A percentile compares a stretch with the other conserved stretches of the same genome.
Conservation (phyloP, 306 rosid species). For the Casuarina glauca region DNA sequence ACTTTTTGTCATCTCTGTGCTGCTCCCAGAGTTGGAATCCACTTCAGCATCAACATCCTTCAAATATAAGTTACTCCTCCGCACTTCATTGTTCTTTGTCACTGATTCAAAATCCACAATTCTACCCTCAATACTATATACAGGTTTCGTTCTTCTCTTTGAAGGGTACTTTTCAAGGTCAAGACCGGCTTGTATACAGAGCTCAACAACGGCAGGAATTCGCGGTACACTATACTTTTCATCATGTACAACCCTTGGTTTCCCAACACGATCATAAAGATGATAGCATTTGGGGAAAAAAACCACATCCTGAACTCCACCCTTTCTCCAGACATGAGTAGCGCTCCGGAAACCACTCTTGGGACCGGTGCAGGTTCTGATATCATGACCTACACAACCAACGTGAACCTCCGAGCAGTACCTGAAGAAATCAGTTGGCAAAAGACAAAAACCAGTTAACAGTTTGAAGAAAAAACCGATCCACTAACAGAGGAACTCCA, state of each 20-base stretch:
- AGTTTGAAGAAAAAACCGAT: neutral
- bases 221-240: constrained; percentile 54
- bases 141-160: constrained; percentile 81
- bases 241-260: constrained; percentile 77
- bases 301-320: constrained; percentile 61
- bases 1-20: constrained; percentile 22
- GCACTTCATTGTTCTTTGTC: constrained; percentile 28
- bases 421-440: constrained; percentile 31
- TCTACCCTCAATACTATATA: constrained; percentile 80
- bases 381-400: constrained; percentile 74
- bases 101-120: constrained; percentile 75
- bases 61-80: constrained; percentile 15
- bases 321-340: constrained; percentile 69
- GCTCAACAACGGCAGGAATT: constrained; percentile 80
- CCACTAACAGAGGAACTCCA: neutral
- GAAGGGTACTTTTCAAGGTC: constrained; percentile 58
- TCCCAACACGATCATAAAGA: constrained; percentile 81
- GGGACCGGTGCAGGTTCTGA: constrained; percentile 70
- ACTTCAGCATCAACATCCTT: constrained; percentile 13
- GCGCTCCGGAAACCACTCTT: constrained; percentile 59
- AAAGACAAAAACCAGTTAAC: constrained; percentile 6
- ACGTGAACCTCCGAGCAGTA: constrained; percentile 72
- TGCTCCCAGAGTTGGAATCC: constrained; percentile 24
- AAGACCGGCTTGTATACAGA: constrained; percentile 84
- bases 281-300: constrained; percentile 73